These are phyloP conservation scores for Choanephora cucurbitarum DNA, from an alignment of 371 early-diverging fungal species.

Conservation along the genomic window DNA sequence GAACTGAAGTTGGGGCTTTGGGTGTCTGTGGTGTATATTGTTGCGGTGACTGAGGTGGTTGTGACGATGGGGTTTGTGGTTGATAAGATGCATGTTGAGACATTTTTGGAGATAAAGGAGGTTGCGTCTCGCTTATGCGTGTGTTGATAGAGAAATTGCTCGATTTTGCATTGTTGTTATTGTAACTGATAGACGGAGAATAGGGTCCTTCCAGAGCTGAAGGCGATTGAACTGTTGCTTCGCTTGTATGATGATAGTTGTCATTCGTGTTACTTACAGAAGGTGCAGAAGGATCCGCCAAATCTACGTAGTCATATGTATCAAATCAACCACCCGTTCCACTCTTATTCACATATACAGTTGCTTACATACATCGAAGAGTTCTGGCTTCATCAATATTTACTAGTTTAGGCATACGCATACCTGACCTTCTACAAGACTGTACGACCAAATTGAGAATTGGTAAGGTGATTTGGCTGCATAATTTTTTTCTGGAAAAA, in stretches of 20 bases:
- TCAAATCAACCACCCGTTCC: background rate
- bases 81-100: background rate
- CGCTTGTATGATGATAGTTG: background rate
- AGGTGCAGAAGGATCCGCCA: constrained; percentile 30
- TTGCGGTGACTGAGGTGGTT: constrained; percentile 1
- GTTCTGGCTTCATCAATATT: constrained; percentile 50
- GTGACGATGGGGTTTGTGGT: background rate
- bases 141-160: constrained; percentile 5
- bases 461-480: too few relatives aligned
- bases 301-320: constrained; percentile 12
- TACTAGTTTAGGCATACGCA: constrained; percentile 42
- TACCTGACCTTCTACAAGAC: constrained; percentile 42
- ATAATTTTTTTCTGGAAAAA: background rate
- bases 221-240: constrained; percentile 11
- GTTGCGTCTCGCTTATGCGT: constrained; percentile 10
- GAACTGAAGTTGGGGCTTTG: background rate
- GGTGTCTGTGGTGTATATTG: background rate
- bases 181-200: constrained; percentile 20
- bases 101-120: constrained; percentile 9
- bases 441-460: too few relatives aligned
- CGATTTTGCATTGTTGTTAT: background rate
- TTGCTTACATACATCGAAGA: constrained; percentile 37
- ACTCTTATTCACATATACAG: too few relatives aligned
- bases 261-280: constrained; percentile 11
- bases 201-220: background rate